These are phyloP conservation scores for Erodium moschatum DNA, from an alignment of 441 rosid genomes.

Conservation along the genomic window DNA sequence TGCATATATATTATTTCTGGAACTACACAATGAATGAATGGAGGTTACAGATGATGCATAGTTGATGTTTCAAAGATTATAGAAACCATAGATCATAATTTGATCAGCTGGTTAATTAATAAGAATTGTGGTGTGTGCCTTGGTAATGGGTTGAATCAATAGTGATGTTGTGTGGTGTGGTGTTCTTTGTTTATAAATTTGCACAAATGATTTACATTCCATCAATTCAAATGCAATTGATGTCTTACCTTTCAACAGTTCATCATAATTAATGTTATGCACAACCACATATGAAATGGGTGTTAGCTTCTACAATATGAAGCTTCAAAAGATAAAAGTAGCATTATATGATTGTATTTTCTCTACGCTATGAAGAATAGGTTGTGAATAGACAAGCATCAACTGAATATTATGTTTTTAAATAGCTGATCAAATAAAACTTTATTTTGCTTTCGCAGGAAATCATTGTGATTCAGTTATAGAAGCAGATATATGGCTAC, in stretches of 20 bases:
- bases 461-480: not conserved
- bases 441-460: not conserved
- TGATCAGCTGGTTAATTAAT: no score
- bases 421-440: not conserved
- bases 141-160: no score
- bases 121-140: no score
- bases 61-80: no score
- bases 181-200: no score
- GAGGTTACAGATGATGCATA: no score
- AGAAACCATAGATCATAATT: no score
- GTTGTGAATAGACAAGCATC: not conserved
- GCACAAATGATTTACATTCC: no score
- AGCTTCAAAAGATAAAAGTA: not conserved
- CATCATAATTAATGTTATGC: not conserved
- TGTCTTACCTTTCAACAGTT: not conserved
- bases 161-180: no score
- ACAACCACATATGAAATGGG: not conserved
- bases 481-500: conserved; percentile 50
- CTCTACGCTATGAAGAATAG: not conserved
- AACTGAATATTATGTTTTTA: not conserved
- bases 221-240: not conserved
- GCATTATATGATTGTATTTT: not conserved
- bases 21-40: no score
- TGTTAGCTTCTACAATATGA: not conserved
- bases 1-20: no score